A percentile compares a stretch with the other conserved stretches of the same genome.
These are phyloP conservation scores for Candida montana DNA, from an alignment of 805 yeast species.

Conservation along the genomic window DNA sequence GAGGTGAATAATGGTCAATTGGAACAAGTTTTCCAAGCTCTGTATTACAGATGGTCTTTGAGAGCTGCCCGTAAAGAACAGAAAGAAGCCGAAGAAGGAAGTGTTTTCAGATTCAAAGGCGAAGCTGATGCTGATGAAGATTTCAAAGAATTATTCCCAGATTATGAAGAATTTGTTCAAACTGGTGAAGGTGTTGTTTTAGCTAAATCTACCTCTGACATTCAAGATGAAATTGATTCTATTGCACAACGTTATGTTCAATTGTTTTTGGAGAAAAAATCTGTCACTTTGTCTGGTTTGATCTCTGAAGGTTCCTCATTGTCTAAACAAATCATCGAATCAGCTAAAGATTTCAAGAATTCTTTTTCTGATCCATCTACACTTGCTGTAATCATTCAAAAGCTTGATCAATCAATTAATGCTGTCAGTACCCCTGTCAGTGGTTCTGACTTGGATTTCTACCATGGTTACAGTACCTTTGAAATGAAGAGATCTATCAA, in stretches of 20 bases:
- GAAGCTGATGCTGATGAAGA: constrained; percentile 74
- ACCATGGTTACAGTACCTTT: constrained; percentile 50
- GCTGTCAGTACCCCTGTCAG: constrained; percentile 23
- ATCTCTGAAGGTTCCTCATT: constrained; percentile 38
- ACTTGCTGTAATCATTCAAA: constrained; percentile 32
- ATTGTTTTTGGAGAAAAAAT: constrained; percentile 29
- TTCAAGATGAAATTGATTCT: constrained; percentile 42
- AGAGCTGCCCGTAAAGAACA: constrained; percentile 64
- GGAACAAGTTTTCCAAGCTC: constrained; percentile 46
- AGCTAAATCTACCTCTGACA: constrained; percentile 17
- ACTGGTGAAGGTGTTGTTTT: constrained; percentile 23
- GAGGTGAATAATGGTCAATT: constrained; percentile 23
- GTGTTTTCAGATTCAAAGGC: constrained; percentile 61
- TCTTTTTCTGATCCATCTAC: constrained; percentile 25
- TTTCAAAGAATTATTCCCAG: constrained; percentile 78
- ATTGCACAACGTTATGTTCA: constrained; percentile 47
- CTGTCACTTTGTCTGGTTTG: constrained; percentile 23
- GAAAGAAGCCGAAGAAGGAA: constrained; percentile 50
- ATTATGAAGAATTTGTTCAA: constrained; percentile 63
- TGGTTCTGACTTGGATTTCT: constrained; percentile 48
- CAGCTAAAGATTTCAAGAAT: constrained; percentile 19
- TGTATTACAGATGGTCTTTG: constrained; percentile 80
- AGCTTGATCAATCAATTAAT: constrained; percentile 30
- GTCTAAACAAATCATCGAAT: constrained; percentile 24
- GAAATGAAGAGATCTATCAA: constrained; percentile 60